A percentile compares a stretch with the other conserved stretches of the same genome.
Evolutionary conservation across 179 eudicot species (phyloP).

Genomic region (Silene vulgaris): DNA sequence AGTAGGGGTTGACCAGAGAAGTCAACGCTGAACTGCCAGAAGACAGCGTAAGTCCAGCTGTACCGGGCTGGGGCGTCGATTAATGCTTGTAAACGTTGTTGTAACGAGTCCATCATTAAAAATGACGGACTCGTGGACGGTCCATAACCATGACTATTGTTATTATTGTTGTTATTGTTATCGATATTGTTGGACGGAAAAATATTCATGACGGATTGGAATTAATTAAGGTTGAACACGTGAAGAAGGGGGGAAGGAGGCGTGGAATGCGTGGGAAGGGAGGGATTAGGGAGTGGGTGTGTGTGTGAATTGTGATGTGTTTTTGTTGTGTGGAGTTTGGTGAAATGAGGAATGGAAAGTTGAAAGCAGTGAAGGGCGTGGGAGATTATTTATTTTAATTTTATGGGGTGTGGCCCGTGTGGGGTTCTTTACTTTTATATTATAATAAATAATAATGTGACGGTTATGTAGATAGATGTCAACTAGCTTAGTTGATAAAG

Average conservation of each 20-base stretch:
- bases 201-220: neutral
- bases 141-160: conserved; percentile 49
- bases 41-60: conserved; percentile 88
- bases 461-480: too few species aligned
- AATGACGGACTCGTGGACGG: neutral
- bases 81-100: conserved; percentile 60
- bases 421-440: too few species aligned
- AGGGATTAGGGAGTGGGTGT: neutral
- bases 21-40: conserved; percentile 64
- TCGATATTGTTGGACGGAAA: neutral
- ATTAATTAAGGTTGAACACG: conserved; percentile 20
- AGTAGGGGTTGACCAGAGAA: conserved; percentile 35
- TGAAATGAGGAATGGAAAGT: neutral
- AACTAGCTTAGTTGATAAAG: too few species aligned
- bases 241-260: conserved; percentile 13
- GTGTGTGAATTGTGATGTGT: neutral
- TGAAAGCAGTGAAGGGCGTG: neutral
- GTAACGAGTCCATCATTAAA: conserved; percentile 47
- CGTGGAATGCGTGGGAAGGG: conserved; percentile 20
- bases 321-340: neutral
- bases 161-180: conserved; percentile 23
- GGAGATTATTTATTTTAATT: too few species aligned
- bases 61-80: conserved; percentile 48
- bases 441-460: too few species aligned
- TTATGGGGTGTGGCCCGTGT: too few species aligned